Evolutionary conservation across 2,329 filamentous ascomycete species (phyloP), one percentile per base, ranked within the genome.

Genomic region (Colletotrichum sp.): DNA sequence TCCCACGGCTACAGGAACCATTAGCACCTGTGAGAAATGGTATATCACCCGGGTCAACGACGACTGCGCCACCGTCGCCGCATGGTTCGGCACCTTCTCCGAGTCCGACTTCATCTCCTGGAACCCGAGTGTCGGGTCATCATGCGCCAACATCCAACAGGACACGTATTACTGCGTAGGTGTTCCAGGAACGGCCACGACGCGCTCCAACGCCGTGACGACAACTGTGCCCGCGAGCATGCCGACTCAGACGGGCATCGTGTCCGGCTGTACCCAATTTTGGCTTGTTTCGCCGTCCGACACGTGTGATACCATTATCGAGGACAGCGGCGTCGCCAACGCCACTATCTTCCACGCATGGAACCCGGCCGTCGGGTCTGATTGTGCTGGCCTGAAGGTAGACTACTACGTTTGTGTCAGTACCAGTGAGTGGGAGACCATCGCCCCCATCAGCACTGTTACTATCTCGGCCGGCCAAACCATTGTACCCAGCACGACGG

Each of bases 221-320:
- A 52, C 44, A 52, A 52, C 44, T 52, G 44, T 22, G 19, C n/a
- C 44, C n/a, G 44, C 44, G 11, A 52, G 44, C n/a, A 22, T 52
- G 44, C 44, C 44, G 12, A 52, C 44, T 22, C 75, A 77, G 59
- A 36, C 65, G 12, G 77, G 75, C 22, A 52, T 77, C 63, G 71
- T 62, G 16, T n/a, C 36, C 2, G 66, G 69, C 5, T 78, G 77
- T 29, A 65, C 29, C 7, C 68, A 72, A 15, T 78, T 73, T 49
- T 76, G 74, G 74, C 69, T 76, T 27, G 74, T 76, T 13, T 19
- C 25, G 13, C 25, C 22, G 5, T 22, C 32, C 16, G 74, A 72
- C 30, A 72, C 69, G 7, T 76, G 74, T 15, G 29, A 22, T 32
- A 25, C 25, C 19, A 69, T 73, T 36, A 55, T 27, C 32, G 30